Evolutionary conservation across 2,329 filamentous ascomycete genomes (phyloP).

Genomic region (Grosmannia huntii): DNA sequence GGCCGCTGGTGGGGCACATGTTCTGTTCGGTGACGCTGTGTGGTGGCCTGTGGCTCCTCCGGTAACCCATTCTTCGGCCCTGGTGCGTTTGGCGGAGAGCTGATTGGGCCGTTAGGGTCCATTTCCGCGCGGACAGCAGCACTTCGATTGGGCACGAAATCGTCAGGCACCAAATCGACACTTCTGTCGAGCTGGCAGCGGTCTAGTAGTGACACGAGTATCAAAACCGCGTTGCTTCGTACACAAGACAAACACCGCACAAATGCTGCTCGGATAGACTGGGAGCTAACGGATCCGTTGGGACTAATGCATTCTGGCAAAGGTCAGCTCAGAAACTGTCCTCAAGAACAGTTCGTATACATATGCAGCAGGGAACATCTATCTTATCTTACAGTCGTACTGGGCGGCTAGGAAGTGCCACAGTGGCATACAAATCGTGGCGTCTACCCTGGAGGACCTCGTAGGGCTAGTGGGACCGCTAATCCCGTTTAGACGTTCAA

Average conservation of each 20-base stretch:
- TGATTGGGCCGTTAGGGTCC: constrained; percentile 6
- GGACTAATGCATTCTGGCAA: not conserved
- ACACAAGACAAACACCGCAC: not conserved
- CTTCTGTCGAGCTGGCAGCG: not conserved
- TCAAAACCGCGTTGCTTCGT: not conserved
- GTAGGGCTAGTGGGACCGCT: not conserved
- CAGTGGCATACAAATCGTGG: not conserved
- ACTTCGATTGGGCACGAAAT: not conserved
- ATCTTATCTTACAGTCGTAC: not conserved
- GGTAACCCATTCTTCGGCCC: not conserved
- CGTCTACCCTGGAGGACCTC: not conserved
- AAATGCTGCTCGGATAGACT: not conserved
- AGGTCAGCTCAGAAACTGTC: not conserved
- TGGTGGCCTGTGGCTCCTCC: not conserved
- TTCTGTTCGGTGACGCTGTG: not conserved
- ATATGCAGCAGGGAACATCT: not conserved
- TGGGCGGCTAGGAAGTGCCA: not conserved
- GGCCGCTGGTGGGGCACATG: constrained; percentile 8
- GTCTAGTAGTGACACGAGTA: not conserved
- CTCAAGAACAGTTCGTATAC: not conserved
- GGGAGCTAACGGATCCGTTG: not conserved
- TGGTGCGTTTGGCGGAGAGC: not conserved
- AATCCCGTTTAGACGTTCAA: constrained; percentile 6
- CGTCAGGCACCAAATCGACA: not conserved
- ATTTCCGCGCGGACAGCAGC: not conserved